Conservation (phyloP, 108 stramenopile species). For the Cyclotella atomus region DNA sequence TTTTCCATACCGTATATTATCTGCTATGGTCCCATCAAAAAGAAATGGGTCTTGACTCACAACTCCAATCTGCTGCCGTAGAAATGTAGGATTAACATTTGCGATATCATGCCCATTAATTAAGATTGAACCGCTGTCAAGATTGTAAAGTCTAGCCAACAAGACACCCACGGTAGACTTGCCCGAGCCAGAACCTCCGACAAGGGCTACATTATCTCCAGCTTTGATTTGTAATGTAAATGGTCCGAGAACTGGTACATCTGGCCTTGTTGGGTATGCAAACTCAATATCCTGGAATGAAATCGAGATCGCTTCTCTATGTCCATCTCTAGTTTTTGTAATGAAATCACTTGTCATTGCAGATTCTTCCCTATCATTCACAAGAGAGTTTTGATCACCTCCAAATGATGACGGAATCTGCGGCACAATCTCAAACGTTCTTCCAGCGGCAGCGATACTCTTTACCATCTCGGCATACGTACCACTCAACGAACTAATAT, state of each 20-base stretch:
- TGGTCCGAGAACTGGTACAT: slow-evolving; percentile 67
- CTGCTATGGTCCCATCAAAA: slow-evolving; percentile 86
- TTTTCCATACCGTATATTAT: slow-evolving; percentile 87
- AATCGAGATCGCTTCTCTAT: slow-evolving; percentile 53
- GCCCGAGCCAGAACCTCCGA: slow-evolving; percentile 89
- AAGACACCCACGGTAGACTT: slow-evolving; percentile 83
- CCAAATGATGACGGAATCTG: slow-evolving; percentile 41
- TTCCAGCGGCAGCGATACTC: slow-evolving; percentile 61
- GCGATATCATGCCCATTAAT: slow-evolving; percentile 77
- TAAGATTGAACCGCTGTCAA: slow-evolving; percentile 58
- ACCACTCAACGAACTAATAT: slow-evolving; percentile 65
- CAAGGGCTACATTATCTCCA: slow-evolving; percentile 85
- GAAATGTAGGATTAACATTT: slow-evolving; percentile 59
- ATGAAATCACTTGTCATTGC: slow-evolving; percentile 1
- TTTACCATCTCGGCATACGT: slow-evolving; percentile 80
- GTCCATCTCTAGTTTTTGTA: background rate
- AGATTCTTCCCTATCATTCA: background rate
- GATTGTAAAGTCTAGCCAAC: slow-evolving; percentile 86
- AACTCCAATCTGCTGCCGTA: slow-evolving; percentile 82
- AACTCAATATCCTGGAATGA: slow-evolving; percentile 75
- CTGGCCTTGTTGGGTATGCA: slow-evolving; percentile 86
- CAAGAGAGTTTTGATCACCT: background rate
- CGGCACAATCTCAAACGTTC: slow-evolving; percentile 66
- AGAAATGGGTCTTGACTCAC: slow-evolving; percentile 89
- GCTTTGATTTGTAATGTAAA: slow-evolving; percentile 69